phyloP scores from a whole-genome alignment of 2,329 filamentous ascomycete species.

The Aspergillus pseudoglaucus region DNA sequence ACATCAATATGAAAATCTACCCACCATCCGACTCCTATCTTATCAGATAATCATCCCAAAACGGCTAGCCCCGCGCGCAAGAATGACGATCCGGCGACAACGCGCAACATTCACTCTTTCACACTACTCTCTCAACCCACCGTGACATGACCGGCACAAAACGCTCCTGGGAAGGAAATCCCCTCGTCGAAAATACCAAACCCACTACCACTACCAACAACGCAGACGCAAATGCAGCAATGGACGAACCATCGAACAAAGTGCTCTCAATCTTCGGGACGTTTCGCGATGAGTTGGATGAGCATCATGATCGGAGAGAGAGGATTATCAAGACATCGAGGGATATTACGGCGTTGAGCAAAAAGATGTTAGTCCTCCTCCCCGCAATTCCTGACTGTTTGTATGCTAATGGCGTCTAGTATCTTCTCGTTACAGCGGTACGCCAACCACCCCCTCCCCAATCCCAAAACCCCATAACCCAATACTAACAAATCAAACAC shows the following conservation, averaged over 20 bases:
- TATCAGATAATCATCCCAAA: conserved; percentile 6
- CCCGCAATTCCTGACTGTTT: background rate
- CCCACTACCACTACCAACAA: conserved; percentile 1
- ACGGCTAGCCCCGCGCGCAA: background rate
- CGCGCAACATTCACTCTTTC: background rate
- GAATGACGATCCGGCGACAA: background rate
- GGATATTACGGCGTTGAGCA: conserved; percentile 88
- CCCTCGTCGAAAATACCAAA: conserved; percentile 9
- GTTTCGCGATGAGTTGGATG: conserved; percentile 82
- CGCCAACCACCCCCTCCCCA: conserved; percentile 2
- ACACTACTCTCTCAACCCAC: background rate
- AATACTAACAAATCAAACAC: conserved; percentile 10
- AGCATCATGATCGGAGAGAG: conserved; percentile 89
- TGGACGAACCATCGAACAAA: conserved; percentile 29
- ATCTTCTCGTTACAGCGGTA: conserved; percentile 82
- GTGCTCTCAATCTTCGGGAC: conserved; percentile 69
- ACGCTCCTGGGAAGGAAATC: conserved; percentile 33
- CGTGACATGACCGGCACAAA: conserved; percentile 29
- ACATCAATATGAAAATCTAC: background rate
- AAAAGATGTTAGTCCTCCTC: conserved; percentile 71
- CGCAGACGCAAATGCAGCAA: conserved; percentile 10
- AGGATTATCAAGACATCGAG: conserved; percentile 82
- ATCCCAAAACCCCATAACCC: background rate
- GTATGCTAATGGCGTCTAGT: conserved; percentile 36
- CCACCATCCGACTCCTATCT: background rate